Percentiles rank a stretch among this genome's conserved stretches.
phyloP scores from a whole-genome alignment of 352 stramenopile genomes.

The Phytopythium delawarense region DNA sequence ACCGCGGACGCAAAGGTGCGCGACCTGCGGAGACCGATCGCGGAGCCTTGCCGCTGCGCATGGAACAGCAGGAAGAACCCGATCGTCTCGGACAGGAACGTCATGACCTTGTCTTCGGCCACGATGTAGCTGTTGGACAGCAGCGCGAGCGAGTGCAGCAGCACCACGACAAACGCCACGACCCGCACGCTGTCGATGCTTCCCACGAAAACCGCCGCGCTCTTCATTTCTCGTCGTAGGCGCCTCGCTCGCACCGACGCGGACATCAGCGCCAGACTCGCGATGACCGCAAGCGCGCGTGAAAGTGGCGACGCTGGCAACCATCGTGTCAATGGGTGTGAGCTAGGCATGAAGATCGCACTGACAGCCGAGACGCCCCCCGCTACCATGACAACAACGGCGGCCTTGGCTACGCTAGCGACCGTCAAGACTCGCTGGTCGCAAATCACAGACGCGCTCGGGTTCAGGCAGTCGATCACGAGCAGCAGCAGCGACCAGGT shows the following conservation, averaged over 20 bases:
- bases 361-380: conserved; percentile 4
- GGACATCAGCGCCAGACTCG: not conserved
- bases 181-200: conserved; percentile 3
- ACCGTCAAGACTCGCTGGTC: not conserved
- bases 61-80: conserved; percentile 42
- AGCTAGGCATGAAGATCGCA: not conserved
- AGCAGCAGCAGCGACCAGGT: conserved; percentile 29
- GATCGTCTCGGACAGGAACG: conserved; percentile 55
- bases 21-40: not conserved
- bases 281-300: conserved; percentile 12
- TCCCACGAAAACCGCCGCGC: not conserved
- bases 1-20: conserved; percentile 20
- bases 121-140: conserved; percentile 88
- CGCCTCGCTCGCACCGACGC: not conserved
- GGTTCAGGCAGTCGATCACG: not conserved
- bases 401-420: not conserved
- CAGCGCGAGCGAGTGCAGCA: conserved; percentile 60
- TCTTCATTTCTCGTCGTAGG: not conserved
- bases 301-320: conserved; percentile 25
- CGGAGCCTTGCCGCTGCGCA: conserved; percentile 13
- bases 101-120: conserved; percentile 62
- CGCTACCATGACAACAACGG: not conserved
- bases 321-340: not conserved
- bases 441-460: not conserved
- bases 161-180: conserved; percentile 34